Conservation (phyloP, 2,329 filamentous ascomycete species). For the Teratosphaeria epicoccoides region DNA sequence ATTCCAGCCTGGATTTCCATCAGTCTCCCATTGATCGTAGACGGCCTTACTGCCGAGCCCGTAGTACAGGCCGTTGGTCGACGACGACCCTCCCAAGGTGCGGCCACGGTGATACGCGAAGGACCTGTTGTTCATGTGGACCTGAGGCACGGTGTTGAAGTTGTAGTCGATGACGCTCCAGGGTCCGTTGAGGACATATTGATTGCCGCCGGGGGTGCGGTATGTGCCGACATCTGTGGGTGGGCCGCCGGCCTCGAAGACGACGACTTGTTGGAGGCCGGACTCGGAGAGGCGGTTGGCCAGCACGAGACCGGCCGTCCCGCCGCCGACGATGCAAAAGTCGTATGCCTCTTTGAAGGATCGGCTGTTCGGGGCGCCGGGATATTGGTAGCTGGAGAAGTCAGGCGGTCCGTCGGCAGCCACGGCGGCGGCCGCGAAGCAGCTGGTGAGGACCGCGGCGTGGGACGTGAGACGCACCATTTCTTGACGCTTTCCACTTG, state of each 20-base stretch:
- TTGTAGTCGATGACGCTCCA: not conserved
- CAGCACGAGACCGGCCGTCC: conserved; percentile 15
- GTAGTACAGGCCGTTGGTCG: conserved; percentile 14
- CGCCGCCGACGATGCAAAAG: conserved; percentile 13
- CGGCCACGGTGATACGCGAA: conserved; percentile 1
- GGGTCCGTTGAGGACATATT: not conserved
- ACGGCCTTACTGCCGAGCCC: conserved; percentile 21
- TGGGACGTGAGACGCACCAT: not conserved
- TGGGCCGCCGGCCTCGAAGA: conserved; percentile 15
- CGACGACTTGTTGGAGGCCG: conserved; percentile 5
- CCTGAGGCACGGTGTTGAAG: conserved; percentile 1
- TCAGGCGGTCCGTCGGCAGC: not conserved
- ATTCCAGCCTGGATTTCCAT: conserved; percentile 10
- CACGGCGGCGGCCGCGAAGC: not conserved
- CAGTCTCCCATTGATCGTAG: conserved; percentile 27
- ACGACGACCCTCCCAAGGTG: not conserved
- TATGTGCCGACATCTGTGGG: not conserved
- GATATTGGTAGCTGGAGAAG: not conserved
- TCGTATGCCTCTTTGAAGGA: not conserved
- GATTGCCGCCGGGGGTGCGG: not conserved
- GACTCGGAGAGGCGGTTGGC: conserved; percentile 10
- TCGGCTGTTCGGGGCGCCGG: not conserved
- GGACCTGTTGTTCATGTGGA: conserved; percentile 3
- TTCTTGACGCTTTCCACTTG: too few species aligned
- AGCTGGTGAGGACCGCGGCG: not conserved